Percentiles rank a stretch among this genome's conserved stretches.
Evolutionary conservation across 371 early-diverging fungal genomes (phyloP).

Genomic region (Mucor lusitanicus): DNA sequence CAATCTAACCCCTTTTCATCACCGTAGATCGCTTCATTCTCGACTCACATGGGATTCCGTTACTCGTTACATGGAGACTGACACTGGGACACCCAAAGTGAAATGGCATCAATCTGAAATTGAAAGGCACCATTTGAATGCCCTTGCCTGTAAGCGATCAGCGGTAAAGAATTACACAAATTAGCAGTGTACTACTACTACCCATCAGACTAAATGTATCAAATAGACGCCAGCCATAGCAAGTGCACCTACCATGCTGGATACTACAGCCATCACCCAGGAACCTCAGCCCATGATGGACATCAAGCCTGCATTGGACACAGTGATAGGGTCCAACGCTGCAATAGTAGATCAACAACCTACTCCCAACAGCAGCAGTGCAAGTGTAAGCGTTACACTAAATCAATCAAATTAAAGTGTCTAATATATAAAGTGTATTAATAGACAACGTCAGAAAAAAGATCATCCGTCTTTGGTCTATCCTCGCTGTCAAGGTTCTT

Average conservation of each 20-base stretch:
- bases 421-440: neutral
- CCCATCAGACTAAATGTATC: neutral
- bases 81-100: conserved; percentile 29
- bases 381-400: conserved; percentile 7
- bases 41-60: conserved; percentile 25
- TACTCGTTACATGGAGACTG: conserved; percentile 23
- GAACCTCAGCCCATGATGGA: neutral
- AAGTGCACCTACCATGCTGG: neutral
- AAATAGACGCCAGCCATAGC: neutral
- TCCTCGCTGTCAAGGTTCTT: conserved; percentile 7
- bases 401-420: neutral
- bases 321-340: neutral
- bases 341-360: neutral
- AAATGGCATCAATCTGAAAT: conserved; percentile 25
- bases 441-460: neutral
- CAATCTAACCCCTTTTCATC: neutral
- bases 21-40: conserved; percentile 18
- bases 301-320: neutral
- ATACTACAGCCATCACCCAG: neutral
- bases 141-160: conserved; percentile 19
- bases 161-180: neutral
- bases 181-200: neutral
- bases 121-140: conserved; percentile 20
- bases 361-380: neutral
- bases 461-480: conserved; percentile 5